Evolutionary conservation across 345 rosid species (phyloP), one percentile per base, ranked within the genome.

Genomic region (Heritiera littoralis): DNA sequence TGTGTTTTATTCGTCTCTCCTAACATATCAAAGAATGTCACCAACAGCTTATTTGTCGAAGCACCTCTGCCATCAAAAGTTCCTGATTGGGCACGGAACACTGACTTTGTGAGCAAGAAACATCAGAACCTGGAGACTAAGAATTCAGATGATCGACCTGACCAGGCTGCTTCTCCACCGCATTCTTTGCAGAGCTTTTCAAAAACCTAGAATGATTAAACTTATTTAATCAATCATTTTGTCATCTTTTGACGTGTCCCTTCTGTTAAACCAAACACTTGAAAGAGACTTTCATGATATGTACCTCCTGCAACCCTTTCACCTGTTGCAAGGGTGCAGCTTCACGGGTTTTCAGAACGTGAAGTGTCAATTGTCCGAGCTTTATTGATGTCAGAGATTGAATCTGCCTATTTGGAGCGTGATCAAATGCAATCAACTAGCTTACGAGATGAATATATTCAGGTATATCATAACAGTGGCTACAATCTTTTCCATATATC

Each of bases 261-360:
- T 82, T 72, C 75, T 66, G 72, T 84, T 63, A 77, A 43, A 67
- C 60, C 32, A 73, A 45, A 72, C 67, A 18, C 60, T 82, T 2
- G 8, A 72, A 82, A 73, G 81, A 77, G 81, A 58, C 79, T 84
- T 77, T 70, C 9, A 82, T 64, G 75, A 77, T 70, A 74, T 76
- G 78, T 76, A 77, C 86, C 83, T 83, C 83, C 81, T 74, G 58
- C 70, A 75, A 82, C 87, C 81, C 81, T 81, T 84, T 85, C 87
- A 83, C 88, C 87, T 88, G 88, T 79, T 23, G 28, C 28, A 23
- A 23, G 28, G 28, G 28, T 23, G 28, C 28, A 23, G 0, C 28
- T 23, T 23, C 28, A 23, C 28, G 28, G 28, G 28, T 23, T 23
- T 23, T 23, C 28, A 23, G 28, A 23, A 23, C 28, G 28, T 23